Percentiles rank a stretch among this genome's conserved stretches.
phyloP scores from a whole-genome alignment of 164 flowering plant genomes.

The Buxus sempervirens region DNA sequence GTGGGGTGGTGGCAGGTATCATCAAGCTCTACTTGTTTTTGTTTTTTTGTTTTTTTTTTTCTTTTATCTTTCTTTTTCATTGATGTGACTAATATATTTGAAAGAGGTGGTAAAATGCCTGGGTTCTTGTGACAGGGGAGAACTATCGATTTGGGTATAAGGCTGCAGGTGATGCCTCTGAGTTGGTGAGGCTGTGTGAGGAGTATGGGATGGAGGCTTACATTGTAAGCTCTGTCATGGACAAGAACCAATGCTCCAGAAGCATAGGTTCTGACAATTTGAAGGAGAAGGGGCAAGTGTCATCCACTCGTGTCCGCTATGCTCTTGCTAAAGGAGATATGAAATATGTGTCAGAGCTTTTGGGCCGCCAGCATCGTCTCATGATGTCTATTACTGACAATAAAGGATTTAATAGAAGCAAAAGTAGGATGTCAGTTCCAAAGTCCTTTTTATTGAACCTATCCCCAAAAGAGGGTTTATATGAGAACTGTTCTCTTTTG shows the following conservation, averaged over 20 bases:
- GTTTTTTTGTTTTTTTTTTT: neutral
- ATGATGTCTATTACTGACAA: constrained; percentile 32
- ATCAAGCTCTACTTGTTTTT: neutral
- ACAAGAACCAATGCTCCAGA: constrained; percentile 42
- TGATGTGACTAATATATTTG: neutral
- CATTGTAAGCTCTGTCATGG: constrained; percentile 86
- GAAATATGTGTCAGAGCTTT: constrained; percentile 76
- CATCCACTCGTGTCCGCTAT: constrained; percentile 89
- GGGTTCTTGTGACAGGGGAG: constrained; percentile 52
- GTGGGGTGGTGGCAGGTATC: constrained; percentile 97
- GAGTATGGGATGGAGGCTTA: constrained; percentile 70
- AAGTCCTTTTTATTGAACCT: constrained; percentile 63
- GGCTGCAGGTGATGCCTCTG: constrained; percentile 86
- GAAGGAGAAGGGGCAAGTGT: constrained; percentile 86
- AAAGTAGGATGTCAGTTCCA: constrained; percentile 41
- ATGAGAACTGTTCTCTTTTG: constrained; percentile 52
- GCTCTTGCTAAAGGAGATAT: constrained; percentile 80
- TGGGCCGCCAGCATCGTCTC: constrained; percentile 83
- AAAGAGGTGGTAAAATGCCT: neutral
- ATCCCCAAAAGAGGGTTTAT: constrained; percentile 77
- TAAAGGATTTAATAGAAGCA: constrained; percentile 19
- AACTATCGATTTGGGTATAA: constrained; percentile 93
- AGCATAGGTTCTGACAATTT: constrained; percentile 16
- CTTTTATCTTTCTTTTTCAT: neutral
- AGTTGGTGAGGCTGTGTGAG: constrained; percentile 61